These are phyloP conservation scores for Leucosporidium creatinivorum DNA, from an alignment of 768 basidiomycete genomes.

Conservation along the genomic window DNA sequence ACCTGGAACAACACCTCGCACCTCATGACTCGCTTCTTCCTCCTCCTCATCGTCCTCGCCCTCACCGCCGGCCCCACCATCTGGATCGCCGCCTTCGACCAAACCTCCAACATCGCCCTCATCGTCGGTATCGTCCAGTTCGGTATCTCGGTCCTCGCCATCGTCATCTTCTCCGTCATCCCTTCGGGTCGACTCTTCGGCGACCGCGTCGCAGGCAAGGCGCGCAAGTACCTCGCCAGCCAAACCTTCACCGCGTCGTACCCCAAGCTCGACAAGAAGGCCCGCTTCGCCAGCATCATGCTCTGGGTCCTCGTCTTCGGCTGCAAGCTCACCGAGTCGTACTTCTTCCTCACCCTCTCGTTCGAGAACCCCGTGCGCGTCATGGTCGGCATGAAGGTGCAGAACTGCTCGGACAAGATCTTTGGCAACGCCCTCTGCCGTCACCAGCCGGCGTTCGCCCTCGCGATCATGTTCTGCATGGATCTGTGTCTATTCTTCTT, in stretches of 20 bases:
- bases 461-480: constrained; percentile 99
- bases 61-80: constrained; percentile 89
- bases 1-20: constrained; percentile 99
- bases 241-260: constrained; percentile 98
- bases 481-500: constrained; percentile 94
- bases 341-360: constrained; percentile 94
- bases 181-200: constrained; percentile 99
- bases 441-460: constrained; percentile 88
- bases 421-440: constrained; percentile 76
- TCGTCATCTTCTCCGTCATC: constrained; percentile 78
- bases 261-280: constrained; percentile 56
- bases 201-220: constrained; percentile 90
- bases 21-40: constrained; percentile 79
- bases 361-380: constrained; percentile 88
- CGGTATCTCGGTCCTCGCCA: constrained; percentile 79
- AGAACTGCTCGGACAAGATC: constrained; percentile 76
- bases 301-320: constrained; percentile 92
- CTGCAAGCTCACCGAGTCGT: constrained; percentile 93
- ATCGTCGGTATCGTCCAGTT: constrained; percentile 96
- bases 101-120: constrained; percentile 56
- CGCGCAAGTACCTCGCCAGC: constrained; percentile 91
- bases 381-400: constrained; percentile 95
- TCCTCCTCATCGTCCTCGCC: constrained; percentile 80
- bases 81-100: constrained; percentile 84
- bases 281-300: constrained; percentile 67